Evolutionary conservation across 352 stramenopile genomes (phyloP).

Genomic region (Phytophthora ohioensis): DNA sequence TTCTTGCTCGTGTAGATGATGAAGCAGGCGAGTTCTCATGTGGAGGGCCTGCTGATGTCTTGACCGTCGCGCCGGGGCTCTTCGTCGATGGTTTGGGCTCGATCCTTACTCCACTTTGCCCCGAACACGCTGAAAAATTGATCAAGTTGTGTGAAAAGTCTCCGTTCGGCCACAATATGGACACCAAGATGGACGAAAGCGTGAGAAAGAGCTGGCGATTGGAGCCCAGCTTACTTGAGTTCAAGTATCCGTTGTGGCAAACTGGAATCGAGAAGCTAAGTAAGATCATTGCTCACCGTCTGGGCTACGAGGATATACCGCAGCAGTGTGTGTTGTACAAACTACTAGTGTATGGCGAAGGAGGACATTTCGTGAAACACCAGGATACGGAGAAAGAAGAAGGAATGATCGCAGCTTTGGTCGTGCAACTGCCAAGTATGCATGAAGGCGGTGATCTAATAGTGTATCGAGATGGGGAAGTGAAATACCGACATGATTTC

Average conservation of each 20-base stretch:
- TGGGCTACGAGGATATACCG: too few relatives aligned
- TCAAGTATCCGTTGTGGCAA: background rate
- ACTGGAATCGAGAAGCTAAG: too few relatives aligned
- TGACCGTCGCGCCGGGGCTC: background rate
- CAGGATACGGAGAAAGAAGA: conserved; percentile 64
- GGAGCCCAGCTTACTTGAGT: too few relatives aligned
- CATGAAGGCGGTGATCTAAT: conserved; percentile 32
- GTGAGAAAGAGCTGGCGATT: too few relatives aligned
- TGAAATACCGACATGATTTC: conserved; percentile 28
- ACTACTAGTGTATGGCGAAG: conserved; percentile 38
- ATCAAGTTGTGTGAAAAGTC: background rate
- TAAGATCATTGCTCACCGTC: too few relatives aligned
- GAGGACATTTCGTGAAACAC: conserved; percentile 55
- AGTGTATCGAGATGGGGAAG: conserved; percentile 15
- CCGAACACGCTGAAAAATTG: background rate
- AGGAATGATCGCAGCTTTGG: conserved; percentile 58
- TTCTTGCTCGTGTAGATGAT: too few relatives aligned
- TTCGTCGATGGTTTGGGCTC: background rate
- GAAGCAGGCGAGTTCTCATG: too few relatives aligned
- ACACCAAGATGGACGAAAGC: background rate
- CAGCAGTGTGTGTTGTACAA: too few relatives aligned
- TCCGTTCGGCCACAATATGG: background rate
- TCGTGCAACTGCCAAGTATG: conserved; percentile 44
- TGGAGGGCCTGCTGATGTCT: too few relatives aligned
- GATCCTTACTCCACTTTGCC: background rate